Evolutionary conservation across 768 basidiomycete genomes (phyloP).

Genomic region (Lentinus tigrinus): DNA sequence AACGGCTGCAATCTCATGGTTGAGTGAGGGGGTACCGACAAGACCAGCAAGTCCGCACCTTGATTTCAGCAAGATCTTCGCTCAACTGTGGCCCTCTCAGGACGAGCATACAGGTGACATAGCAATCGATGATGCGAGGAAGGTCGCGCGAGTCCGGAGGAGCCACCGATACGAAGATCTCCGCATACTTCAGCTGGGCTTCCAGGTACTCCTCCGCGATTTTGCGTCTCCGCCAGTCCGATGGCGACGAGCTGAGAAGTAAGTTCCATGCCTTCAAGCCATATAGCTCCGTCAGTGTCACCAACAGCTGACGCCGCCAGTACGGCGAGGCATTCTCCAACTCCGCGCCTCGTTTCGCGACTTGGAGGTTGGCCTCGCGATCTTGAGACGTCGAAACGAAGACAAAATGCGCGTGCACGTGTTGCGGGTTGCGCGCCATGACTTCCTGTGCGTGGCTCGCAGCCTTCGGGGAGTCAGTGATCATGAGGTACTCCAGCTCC

Average conservation of each 20-base stretch:
- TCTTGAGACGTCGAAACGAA: conserved; percentile 25
- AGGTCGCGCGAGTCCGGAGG: conserved; percentile 64
- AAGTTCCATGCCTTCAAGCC: too few relatives aligned
- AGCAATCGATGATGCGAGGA: conserved; percentile 59
- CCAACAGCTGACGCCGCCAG: too few relatives aligned
- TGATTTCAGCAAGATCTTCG: conserved; percentile 47
- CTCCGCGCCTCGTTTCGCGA: too few relatives aligned
- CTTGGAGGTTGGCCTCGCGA: too few relatives aligned
- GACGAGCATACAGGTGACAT: conserved; percentile 50
- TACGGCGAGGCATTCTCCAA: too few relatives aligned
- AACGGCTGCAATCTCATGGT: too few relatives aligned
- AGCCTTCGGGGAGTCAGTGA: conserved; percentile 46
- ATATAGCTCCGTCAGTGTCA: too few relatives aligned
- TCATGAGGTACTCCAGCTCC: conserved; percentile 56
- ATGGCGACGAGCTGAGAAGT: too few relatives aligned
- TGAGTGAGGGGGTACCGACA: too few relatives aligned
- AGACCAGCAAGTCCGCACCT: conserved; percentile 34
- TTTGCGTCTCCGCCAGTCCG: too few relatives aligned
- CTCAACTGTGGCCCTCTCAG: conserved; percentile 51
- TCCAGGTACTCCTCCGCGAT: conserved; percentile 54
- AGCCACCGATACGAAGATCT: conserved; percentile 49
- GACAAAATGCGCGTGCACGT: conserved; percentile 61
- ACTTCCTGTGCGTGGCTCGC: conserved; percentile 42
- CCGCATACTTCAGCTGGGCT: conserved; percentile 61
- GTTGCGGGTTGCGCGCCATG: conserved; percentile 50